Conservation (phyloP, 768 basidiomycete species). For the Mycena polygramma region DNA sequence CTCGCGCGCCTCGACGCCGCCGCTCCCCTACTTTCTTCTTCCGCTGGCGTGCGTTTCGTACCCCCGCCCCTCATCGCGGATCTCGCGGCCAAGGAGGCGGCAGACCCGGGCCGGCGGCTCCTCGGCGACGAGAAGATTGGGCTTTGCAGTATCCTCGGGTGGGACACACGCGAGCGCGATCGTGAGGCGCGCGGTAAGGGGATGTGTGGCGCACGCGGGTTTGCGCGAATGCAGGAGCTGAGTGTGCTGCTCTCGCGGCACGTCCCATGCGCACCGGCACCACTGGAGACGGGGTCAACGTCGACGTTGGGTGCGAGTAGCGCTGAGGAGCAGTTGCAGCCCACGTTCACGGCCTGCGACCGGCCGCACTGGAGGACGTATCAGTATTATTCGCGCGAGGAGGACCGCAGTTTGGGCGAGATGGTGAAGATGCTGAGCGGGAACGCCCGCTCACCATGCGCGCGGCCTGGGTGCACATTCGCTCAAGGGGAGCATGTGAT, state of each 20-base stretch:
- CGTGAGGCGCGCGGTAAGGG: conserved; percentile 54
- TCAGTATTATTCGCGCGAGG: conserved; percentile 57
- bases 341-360: conserved; percentile 54
- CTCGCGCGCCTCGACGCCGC: conserved; percentile 57
- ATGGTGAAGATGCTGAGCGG: conserved; percentile 50
- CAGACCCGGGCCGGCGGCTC: conserved; percentile 52
- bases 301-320: conserved; percentile 22
- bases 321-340: conserved; percentile 22
- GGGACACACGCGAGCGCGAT: conserved; percentile 55
- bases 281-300: conserved; percentile 25
- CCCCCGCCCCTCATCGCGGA: conserved; percentile 63
- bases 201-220: conserved; percentile 65
- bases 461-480: conserved; percentile 35
- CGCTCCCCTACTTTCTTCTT: conserved; percentile 63
- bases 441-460: conserved; percentile 7
- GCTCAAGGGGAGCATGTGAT: conserved; percentile 50
- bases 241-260: conserved; percentile 64
- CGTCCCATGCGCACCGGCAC: conserved; percentile 40
- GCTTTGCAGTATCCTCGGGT: conserved; percentile 68
- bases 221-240: conserved; percentile 70
- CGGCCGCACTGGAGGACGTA: conserved; percentile 65
- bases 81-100: conserved; percentile 64
- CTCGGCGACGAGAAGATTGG: conserved; percentile 71
- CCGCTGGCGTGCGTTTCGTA: conserved; percentile 61
- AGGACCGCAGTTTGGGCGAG: conserved; percentile 59